Evolutionary conservation across 148 eudicot genomes (phyloP).

Genomic region (Beta vulgaris): DNA sequence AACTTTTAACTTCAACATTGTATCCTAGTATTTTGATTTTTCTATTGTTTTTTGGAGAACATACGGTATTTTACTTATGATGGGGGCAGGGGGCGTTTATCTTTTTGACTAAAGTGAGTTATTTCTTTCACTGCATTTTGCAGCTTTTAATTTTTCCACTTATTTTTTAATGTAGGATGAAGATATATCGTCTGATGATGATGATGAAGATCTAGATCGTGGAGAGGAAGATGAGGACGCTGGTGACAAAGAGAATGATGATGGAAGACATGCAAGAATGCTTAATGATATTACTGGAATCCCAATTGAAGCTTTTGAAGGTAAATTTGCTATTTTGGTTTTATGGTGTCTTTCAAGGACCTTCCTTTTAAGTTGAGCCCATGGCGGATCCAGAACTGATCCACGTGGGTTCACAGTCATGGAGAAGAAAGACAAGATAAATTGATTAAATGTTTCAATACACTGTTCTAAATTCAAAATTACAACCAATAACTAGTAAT

Average conservation of each 20-base stretch:
- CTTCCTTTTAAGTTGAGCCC: background rate
- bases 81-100: background rate
- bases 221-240: constrained; percentile 26
- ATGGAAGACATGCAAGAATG: constrained; percentile 71
- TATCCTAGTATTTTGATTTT: background rate
- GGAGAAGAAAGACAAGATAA: too few relatives aligned
- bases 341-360: background rate
- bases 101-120: background rate
- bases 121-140: background rate
- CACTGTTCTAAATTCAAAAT: too few relatives aligned
- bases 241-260: constrained; percentile 40
- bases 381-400: too few relatives aligned
- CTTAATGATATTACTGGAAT: constrained; percentile 73
- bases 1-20: background rate
- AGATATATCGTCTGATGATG: constrained; percentile 73
- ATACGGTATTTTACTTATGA: background rate
- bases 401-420: too few relatives aligned
- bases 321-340: constrained; percentile 32
- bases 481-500: too few relatives aligned
- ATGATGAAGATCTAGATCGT: constrained; percentile 31
- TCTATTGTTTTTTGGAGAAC: background rate
- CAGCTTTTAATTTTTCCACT: background rate
- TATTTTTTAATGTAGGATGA: constrained; percentile 57
- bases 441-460: too few relatives aligned
- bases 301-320: constrained; percentile 73